Percentiles rank a stretch among this genome's conserved stretches.
phyloP scores from a whole-genome alignment of 306 rosid species.

The Cucumis cinereus region DNA sequence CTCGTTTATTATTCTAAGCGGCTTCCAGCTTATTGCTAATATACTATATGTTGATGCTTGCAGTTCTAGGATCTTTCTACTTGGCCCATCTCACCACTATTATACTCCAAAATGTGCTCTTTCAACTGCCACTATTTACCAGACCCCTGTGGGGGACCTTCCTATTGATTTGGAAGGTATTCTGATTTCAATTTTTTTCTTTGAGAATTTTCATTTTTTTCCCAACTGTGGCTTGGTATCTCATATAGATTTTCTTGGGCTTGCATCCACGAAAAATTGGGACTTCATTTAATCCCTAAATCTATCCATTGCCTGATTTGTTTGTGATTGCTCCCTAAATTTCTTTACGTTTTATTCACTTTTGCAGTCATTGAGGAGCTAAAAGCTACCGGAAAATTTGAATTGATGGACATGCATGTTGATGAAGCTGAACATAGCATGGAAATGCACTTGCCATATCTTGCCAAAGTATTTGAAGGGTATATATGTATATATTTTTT shows the following conservation, averaged over 20 bases:
- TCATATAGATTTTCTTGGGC: neutral
- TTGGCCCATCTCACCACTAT: slow-evolving; percentile 96
- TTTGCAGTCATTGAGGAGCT: slow-evolving; percentile 65
- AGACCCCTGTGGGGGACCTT: slow-evolving; percentile 89
- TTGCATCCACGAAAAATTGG: neutral
- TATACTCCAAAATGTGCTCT: slow-evolving; percentile 90
- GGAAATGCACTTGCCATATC: slow-evolving; percentile 99
- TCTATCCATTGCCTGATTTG: neutral
- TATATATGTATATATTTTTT: slow-evolving; percentile 7
- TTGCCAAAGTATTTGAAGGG: slow-evolving; percentile 96
- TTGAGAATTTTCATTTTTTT: neutral
- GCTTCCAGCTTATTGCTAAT: slow-evolving; percentile 7
- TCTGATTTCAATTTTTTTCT: neutral
- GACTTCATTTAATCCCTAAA: neutral
- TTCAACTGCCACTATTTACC: slow-evolving; percentile 73
- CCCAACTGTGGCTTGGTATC: neutral
- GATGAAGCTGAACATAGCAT: slow-evolving; percentile 99
- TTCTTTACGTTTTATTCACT: slow-evolving; percentile 5
- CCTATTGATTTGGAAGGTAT: slow-evolving; percentile 96
- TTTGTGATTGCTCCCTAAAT: neutral
- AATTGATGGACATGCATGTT: slow-evolving; percentile 54
- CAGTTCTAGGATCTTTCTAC: slow-evolving; percentile 86
- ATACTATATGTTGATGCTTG: slow-evolving; percentile 9
- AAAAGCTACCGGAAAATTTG: slow-evolving; percentile 80
- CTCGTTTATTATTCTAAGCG: neutral